Base-by-base conservation (phyloP, 768 basidiomycete genomes). In the Hydnum rufescens region DNA sequence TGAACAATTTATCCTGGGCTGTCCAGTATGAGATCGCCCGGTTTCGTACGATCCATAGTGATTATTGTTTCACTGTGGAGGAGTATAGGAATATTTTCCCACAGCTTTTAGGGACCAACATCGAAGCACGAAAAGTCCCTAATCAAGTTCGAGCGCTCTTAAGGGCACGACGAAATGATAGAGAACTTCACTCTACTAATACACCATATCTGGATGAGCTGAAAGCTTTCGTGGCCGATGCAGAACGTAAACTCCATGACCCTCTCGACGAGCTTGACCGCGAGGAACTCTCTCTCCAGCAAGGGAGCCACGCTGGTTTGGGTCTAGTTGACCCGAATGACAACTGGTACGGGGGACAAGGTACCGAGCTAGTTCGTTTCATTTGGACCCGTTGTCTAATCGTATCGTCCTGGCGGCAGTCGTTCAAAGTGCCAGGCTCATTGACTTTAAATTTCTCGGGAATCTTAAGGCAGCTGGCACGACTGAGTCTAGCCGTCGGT, bases 1-100 rank as follows among this genome's bases (percentile, higher is more conserved):
- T n/a, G 29, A 13, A 28, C 18, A 29, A 26, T 6, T 30, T 32
- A 18, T 18, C 49, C 13, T 32, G 49, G 49, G 26, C 26, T 18
- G 49, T 28, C 29, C 26, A 28, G 31, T n/a, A 53, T 32, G 52
- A 53, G 26, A 47, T 28, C 25, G 13, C 16, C 8, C 44, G 44
- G 13, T 47, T 13, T 28, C 13, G 26, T 25, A 13, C 26, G 44
- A 8, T 8, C 8, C 44, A 13, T 8, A 47, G 26, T 8, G 44
- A 13, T 13, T 28, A 47, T 25, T 39, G 34, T 19, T 28, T 28
- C 13, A 47, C 44, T 13, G 8, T 47, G 8, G 13, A 16, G 16
- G 16, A 47, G 26, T 47, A 28, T 13, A 8, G 25, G 8, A 13
- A 73, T 3, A 80, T 81, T 57, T 59, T 66, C 0, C 74, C 68